phyloP scores from a whole-genome alignment of 2,329 filamentous ascomycete genomes.

The Nannizziopsis arthrosporioides region DNA sequence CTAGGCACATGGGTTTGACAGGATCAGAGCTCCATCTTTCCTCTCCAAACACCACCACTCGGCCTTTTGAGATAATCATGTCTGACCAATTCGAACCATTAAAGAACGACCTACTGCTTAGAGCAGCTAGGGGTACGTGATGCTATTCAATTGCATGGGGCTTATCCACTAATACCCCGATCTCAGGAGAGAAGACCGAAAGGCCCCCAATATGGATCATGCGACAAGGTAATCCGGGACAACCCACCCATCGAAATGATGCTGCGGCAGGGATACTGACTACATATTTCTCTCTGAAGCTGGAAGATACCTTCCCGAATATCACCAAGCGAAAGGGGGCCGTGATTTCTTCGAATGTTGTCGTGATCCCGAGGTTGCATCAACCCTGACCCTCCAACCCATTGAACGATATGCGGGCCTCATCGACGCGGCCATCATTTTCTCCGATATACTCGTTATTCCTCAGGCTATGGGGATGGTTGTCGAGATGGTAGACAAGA shows the following conservation, averaged over 20 bases:
- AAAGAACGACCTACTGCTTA: constrained; percentile 83
- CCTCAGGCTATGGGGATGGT: constrained; percentile 96
- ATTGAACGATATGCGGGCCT: constrained; percentile 83
- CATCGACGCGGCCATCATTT: constrained; percentile 94
- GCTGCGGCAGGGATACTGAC: neutral
- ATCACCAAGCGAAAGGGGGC: constrained; percentile 83
- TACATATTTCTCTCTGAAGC: constrained; percentile 42
- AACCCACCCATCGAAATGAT: neutral
- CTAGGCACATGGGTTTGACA: neutral
- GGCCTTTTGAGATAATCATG: constrained; percentile 7
- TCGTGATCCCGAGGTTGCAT: constrained; percentile 81
- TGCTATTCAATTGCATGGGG: neutral
- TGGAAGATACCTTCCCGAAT: constrained; percentile 93
- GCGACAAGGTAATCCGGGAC: constrained; percentile 65
- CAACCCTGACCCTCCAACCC: constrained; percentile 84
- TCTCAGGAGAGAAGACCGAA: constrained; percentile 72
- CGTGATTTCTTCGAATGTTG: constrained; percentile 98
- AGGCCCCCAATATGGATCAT: constrained; percentile 97
- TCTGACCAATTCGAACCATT: constrained; percentile 56
- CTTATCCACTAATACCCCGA: neutral
- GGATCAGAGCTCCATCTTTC: neutral
- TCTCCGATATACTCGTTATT: constrained; percentile 95
- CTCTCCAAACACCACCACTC: neutral
- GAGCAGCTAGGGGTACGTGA: constrained; percentile 68
- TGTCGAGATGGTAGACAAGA: constrained; percentile 98